Base-by-base conservation (phyloP, 1,139 yeast genomes). In the Suhomyces panamericanus region DNA sequence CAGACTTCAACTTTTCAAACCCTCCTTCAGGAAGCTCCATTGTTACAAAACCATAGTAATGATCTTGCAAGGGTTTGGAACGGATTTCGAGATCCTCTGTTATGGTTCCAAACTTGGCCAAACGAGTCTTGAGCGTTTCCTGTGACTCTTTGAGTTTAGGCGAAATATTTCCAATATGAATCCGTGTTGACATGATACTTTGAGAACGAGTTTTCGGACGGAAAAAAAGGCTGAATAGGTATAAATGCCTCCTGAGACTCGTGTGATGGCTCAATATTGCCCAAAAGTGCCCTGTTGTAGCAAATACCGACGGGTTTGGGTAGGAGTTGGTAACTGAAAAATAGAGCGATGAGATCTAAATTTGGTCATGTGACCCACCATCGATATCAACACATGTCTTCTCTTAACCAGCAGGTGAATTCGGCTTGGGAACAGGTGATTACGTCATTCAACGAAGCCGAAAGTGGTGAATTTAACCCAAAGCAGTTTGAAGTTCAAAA, bases 141-240 rank as follows among this genome's bases (percentile, higher is more conserved):
- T 70, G 63, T 27, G 70, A 68, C 4, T 69, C 69, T 2, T 78
- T 76, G 13, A 87, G 68, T 16, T 69, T 66, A 2, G 73, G 64
- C 1, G 93, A 81, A 34, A 87, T 75, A 46, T 82, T 77, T 12
- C 95, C 93, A 12, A 87, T 79, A 57, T 83, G 86, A n/a, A 87
- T 59, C 38, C 91, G 60, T 40, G 59, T 55, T 26, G 54, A 58
- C 32, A 56, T 52, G 32, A 11, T 34, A 5, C 4, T 11, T 12
- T n/a, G 28, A 22, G n/a, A 13, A 14, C 15, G 22, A 24, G 29
- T 7, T 6, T 5, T 12, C 5, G 12, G 13, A 12, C 9, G 22
- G 13, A 6, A 12, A n/a, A 32, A 16, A 32, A 11, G 3, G 6
- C 27, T 1, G 6, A 3, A n/a, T 30, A 30, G 16, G 32, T 9